A percentile compares a stretch with the other conserved stretches of the same genome.
These are phyloP conservation scores for Ceriops zippeliana DNA, from an alignment of 345 rosid genomes.

Conservation along the genomic window DNA sequence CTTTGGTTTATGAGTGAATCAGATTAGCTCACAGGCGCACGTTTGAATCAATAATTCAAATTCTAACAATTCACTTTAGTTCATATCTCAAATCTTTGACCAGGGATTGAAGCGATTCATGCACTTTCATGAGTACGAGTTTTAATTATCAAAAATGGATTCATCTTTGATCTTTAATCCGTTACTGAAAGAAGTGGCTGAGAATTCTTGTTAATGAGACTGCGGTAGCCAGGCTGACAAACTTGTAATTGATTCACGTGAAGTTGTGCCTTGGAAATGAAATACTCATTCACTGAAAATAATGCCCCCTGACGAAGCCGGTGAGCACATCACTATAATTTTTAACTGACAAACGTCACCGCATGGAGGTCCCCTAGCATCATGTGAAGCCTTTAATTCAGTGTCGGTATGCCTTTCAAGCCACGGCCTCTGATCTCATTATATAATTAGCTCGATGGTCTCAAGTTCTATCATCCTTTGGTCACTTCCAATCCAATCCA, in stretches of 20 bases:
- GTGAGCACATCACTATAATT: constrained; percentile 23
- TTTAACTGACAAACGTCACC: constrained; percentile 15
- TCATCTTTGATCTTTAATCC: no score
- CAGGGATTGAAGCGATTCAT: no score
- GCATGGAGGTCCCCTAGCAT: constrained; percentile 27
- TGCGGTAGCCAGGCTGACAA: not conserved
- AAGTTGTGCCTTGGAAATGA: not conserved
- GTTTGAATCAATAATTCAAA: no score
- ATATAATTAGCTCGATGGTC: constrained; percentile 5
- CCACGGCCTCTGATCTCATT: not conserved
- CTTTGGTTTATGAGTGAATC: not conserved
- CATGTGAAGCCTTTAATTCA: constrained; percentile 36
- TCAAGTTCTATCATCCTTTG: not conserved
- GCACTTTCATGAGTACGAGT: no score
- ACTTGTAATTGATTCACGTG: not conserved
- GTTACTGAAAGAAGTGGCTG: no score
- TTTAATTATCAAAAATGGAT: no score
- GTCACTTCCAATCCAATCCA: no score
- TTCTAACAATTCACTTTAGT: no score
- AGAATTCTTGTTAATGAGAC: no score
- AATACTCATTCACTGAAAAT: constrained; percentile 26
- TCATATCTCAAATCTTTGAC: no score
- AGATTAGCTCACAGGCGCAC: not conserved
- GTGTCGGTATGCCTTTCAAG: constrained; percentile 26
- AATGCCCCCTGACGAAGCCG: constrained; percentile 6